Evolutionary conservation across 1,284 basidiomycete genomes (phyloP).

Genomic region (Inonotus obliquus): DNA sequence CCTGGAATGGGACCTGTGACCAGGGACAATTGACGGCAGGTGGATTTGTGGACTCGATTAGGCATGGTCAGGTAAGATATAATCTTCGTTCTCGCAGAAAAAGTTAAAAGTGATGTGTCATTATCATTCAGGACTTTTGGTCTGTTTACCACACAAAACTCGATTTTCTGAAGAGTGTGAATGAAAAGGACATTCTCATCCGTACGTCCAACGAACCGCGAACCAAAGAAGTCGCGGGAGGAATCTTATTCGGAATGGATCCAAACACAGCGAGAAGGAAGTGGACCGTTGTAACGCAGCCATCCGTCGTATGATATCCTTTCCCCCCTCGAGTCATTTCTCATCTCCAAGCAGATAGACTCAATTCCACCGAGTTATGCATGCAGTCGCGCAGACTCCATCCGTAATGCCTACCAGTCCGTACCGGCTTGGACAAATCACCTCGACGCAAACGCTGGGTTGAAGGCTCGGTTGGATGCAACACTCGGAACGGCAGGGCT

Average conservation of each 20-base stretch:
- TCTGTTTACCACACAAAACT: constrained; percentile 41
- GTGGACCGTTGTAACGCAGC: constrained; percentile 43
- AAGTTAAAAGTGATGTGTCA: neutral
- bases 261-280: constrained; percentile 29
- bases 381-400: constrained; percentile 41
- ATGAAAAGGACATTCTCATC: constrained; percentile 28
- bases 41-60: constrained; percentile 43
- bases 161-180: constrained; percentile 37
- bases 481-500: constrained; percentile 43
- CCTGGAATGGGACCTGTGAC: constrained; percentile 56
- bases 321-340: neutral
- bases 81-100: neutral
- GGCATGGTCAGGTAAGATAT: constrained; percentile 41
- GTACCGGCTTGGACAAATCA: constrained; percentile 49
- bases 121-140: constrained; percentile 42
- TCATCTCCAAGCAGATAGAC: constrained; percentile 36
- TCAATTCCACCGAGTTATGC: constrained; percentile 45
- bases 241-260: constrained; percentile 47
- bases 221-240: constrained; percentile 39
- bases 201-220: constrained; percentile 27
- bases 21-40: constrained; percentile 46
- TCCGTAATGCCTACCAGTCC: constrained; percentile 42
- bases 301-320: constrained; percentile 28
- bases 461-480: constrained; percentile 38
- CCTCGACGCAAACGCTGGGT: constrained; percentile 34